Evolutionary conservation across 495 filamentous ascomycete species (phyloP).

Genomic region (Penicillium fimorum): DNA sequence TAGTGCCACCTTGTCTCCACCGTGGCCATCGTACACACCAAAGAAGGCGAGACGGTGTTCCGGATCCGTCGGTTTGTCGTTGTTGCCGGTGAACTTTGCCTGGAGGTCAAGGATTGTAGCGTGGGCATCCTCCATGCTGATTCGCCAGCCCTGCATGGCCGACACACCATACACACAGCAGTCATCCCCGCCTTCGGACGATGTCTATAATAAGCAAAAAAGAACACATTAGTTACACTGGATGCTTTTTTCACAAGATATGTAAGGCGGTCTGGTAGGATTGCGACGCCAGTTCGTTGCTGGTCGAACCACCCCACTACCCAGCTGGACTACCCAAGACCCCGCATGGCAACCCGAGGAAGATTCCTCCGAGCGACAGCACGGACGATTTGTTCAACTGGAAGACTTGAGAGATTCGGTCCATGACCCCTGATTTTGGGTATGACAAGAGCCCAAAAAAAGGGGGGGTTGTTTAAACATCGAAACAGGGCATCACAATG

Average conservation of each 20-base stretch:
- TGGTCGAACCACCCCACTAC: constrained; percentile 7
- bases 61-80: constrained; percentile 57
- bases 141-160: constrained; percentile 99
- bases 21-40: constrained; percentile 96
- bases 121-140: constrained; percentile 98
- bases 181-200: constrained; percentile 87
- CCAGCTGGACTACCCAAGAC: constrained; percentile 23
- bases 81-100: constrained; percentile 54
- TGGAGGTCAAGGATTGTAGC: constrained; percentile 84
- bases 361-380: neutral
- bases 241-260: neutral
- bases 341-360: constrained; percentile 26
- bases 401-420: neutral
- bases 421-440: neutral
- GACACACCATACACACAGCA: constrained; percentile 89
- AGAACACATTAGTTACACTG: constrained; percentile 14
- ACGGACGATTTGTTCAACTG: neutral
- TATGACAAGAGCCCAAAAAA: constrained; percentile 1
- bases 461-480: constrained; percentile 14
- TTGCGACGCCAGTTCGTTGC: constrained; percentile 4
- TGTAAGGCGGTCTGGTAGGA: constrained; percentile 5
- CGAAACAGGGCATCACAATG: constrained; percentile 14
- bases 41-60: constrained; percentile 88
- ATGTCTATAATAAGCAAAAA: constrained; percentile 56
- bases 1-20: constrained; percentile 91